These are phyloP conservation scores for Suillus subluteus DNA, from an alignment of 768 basidiomycete species.

Conservation along the genomic window DNA sequence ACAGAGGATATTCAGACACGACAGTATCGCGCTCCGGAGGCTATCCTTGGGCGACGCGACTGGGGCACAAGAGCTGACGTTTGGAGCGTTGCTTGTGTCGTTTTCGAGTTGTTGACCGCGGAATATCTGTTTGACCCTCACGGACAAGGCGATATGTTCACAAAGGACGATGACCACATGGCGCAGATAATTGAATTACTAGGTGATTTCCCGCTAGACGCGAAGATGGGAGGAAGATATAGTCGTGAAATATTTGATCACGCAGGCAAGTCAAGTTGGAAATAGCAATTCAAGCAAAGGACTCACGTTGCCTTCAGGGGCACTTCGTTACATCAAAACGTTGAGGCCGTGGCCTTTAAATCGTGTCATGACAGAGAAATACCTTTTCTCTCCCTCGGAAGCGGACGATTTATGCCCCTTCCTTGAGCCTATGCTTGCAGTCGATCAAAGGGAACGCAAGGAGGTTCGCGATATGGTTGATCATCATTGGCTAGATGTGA, in stretches of 20 bases:
- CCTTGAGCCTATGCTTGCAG: constrained; percentile 73
- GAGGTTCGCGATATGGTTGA: constrained; percentile 74
- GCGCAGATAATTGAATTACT: constrained; percentile 93
- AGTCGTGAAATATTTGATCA: constrained; percentile 85
- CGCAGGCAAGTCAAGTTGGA: constrained; percentile 46
- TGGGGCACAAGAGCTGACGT: constrained; percentile 89
- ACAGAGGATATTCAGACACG: constrained; percentile 98
- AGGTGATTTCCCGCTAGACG: constrained; percentile 72
- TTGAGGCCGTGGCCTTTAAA: constrained; percentile 82
- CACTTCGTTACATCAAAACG: constrained; percentile 71
- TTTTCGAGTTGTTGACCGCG: constrained; percentile 89
- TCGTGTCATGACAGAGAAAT: constrained; percentile 90
- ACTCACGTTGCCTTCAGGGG: constrained; percentile 43
- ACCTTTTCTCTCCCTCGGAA: constrained; percentile 66
- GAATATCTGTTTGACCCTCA: constrained; percentile 94
- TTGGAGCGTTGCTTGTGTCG: constrained; percentile 90
- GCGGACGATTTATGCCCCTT: constrained; percentile 65
- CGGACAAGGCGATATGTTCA: constrained; percentile 77
- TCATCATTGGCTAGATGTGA: constrained; percentile 70
- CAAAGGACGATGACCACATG: constrained; percentile 95
- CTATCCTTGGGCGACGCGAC: constrained; percentile 83
- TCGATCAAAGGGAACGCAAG: constrained; percentile 70
- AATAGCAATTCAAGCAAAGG: constrained; percentile 13
- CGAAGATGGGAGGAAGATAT: constrained; percentile 85
- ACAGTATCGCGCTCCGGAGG: constrained; percentile 94